Evolutionary conservation across 108 stramenopile species (phyloP), one percentile per base, ranked within the genome.

Genomic region (Fistulifera pelliculosa): DNA sequence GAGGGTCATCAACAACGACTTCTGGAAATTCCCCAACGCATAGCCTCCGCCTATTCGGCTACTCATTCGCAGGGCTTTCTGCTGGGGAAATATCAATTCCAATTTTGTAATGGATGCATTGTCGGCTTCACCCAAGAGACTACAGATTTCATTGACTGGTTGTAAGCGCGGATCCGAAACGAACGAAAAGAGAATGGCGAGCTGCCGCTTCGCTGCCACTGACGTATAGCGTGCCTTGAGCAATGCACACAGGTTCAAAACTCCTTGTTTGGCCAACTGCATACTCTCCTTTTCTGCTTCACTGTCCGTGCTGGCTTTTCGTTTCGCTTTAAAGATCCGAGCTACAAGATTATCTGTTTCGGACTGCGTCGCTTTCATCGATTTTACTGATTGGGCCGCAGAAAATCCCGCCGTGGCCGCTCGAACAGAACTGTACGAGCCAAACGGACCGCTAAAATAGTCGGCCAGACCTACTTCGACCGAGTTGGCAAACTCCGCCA

Each of bases 151-250:
- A 21, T 63, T 54, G 11, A 79, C 74, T 24, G 91, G 91, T 67
- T 92, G 90, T 21, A 86, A 66, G 39, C 66, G 50, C 18, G 86
- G 82, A 49, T 65, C 47, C 27, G 76, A 66, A 47, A 93, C 80
- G 57, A 93, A 65, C 0, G 85, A 83, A 71, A 93, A 93, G n/a
- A 93, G 69, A 51, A 93, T 77, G 40, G 91, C 85, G 49, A 93
- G 78, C 56, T 93, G 91, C 55, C 66, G 66, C 49, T 93, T 93
- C 31, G 71, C 77, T 26, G 78, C 73, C 0, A 58, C 44, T 22
- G 78, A 72, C 19, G 81, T 87, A 54, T 93, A 93, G 24, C 91
- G 75, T 47, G 85, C 85, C 60, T 85, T 79, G 10, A 93, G 69
- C 15, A 93, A 60, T 16, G 87, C 63, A 52, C 84, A 83, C 15